Evolutionary conservation across 2,329 filamentous ascomycete species (phyloP).

Genomic region (Apiospora marii): DNA sequence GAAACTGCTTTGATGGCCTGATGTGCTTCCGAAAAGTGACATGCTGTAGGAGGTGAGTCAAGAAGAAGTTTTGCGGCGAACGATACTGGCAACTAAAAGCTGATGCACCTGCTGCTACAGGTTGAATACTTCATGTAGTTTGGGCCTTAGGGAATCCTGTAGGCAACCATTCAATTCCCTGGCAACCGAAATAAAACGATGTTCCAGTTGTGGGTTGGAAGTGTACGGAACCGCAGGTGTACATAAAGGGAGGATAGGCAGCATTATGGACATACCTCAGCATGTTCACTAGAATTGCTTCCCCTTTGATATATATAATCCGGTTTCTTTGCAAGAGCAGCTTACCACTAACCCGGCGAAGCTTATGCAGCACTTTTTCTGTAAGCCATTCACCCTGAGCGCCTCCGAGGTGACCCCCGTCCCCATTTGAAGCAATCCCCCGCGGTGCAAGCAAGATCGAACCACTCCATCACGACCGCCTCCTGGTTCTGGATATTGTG

Average conservation of each 20-base stretch:
- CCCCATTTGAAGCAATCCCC: slow-evolving; percentile 48
- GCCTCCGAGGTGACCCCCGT: slow-evolving; percentile 31
- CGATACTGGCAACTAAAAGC: neutral
- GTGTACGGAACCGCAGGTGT: neutral
- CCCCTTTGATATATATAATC: neutral
- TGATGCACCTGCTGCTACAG: neutral
- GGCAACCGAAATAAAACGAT: neutral
- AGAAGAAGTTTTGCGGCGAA: neutral
- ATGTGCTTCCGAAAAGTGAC: too few relatives aligned
- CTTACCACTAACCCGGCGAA: neutral
- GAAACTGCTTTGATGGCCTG: too few relatives aligned
- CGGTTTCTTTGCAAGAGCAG: neutral
- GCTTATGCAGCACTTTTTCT: neutral
- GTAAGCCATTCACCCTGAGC: neutral
- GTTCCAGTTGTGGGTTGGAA: neutral
- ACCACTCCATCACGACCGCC: slow-evolving; percentile 46
- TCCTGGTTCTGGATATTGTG: slow-evolving; percentile 51
- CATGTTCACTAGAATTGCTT: neutral
- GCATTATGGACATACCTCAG: neutral
- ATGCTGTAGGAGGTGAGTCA: too few relatives aligned
- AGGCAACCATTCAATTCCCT: neutral
- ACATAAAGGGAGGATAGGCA: neutral
- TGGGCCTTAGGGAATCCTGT: neutral
- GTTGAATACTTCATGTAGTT: neutral
- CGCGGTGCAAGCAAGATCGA: slow-evolving; percentile 45